Evolutionary conservation across 768 basidiomycete genomes (phyloP), one percentile per base, ranked within the genome.

Genomic region (Lactarius psammicola): DNA sequence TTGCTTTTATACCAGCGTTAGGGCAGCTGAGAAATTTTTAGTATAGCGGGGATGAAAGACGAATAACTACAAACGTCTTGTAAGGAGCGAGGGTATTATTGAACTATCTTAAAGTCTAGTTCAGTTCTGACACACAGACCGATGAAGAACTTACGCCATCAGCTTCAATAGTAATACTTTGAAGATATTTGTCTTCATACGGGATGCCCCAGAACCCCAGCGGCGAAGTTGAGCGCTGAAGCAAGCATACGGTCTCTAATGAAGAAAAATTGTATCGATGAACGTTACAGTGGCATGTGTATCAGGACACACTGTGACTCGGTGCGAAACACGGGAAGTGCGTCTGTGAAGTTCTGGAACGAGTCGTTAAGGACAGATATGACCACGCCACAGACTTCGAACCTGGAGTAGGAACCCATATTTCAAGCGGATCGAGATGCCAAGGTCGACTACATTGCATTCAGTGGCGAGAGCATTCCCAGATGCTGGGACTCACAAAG

Each of bases 41-140:
- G 51, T 33, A 28, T 18, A 54, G 20, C 11, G 34, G 13, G 15
- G 59, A 67, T 23, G 30, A 59, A 20, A 61, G 31, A 34, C 46
- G 34, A 38, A 28, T 26, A 9, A 17, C 20, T 7, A 73, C 81
- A 55, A 71, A 91, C 79, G 90, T 92, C 64, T 83, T 82, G 69
- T 94, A 95, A 4, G 94, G 94, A 0, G 93, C 83, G 5, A 97
- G 84, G 1, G 94, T 94, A 74, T 82, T 82, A 72, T 85, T 85
- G 70, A 79, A 83, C 74, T 79, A 65, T 44, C 23, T 30, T 55
- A 62, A 18, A 49, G 31, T 59, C 8, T 11, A 44, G 56, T 42
- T 55, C 40, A 63, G 53, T 55, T 34, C 18, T 11, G 4, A 57
- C 31, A 30, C 49, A 51, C 31, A 17, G 44, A 49, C 38, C 74